Percentiles rank a stretch among this genome's conserved stretches.
phyloP scores from a whole-genome alignment of 2,329 filamentous ascomycete species.

The Juglanconis oblonga region DNA sequence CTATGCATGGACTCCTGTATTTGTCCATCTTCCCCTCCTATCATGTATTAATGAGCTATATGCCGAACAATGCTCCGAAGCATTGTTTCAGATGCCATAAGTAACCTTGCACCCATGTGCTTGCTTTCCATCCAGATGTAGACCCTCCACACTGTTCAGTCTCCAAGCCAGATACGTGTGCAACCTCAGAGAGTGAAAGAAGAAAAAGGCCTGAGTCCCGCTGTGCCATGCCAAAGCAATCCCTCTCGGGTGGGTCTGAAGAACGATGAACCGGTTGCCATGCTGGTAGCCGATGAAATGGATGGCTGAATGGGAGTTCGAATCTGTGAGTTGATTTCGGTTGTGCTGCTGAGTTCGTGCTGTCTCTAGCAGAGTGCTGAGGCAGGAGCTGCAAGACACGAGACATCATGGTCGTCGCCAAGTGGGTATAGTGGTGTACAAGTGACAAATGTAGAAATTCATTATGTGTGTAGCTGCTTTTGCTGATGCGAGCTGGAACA shows the following conservation, averaged over 20 bases:
- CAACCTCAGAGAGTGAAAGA: background rate
- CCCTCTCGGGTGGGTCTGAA: background rate
- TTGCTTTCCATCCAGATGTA: background rate
- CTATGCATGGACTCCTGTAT: background rate
- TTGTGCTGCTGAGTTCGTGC: background rate
- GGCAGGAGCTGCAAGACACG: background rate
- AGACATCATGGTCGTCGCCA: slow-evolving; percentile 3
- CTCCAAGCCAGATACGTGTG: background rate
- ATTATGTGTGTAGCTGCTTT: background rate
- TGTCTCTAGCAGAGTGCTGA: background rate
- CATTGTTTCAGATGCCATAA: background rate
- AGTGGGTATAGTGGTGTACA: slow-evolving; percentile 9
- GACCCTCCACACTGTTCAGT: background rate
- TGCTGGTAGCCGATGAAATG: slow-evolving; percentile 8
- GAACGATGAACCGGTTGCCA: background rate
- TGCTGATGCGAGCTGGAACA: background rate
- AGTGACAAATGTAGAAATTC: slow-evolving; percentile 9
- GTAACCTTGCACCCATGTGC: background rate
- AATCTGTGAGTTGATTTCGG: background rate
- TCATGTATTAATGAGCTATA: background rate
- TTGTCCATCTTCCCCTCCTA: background rate
- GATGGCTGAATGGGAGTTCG: background rate
- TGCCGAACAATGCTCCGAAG: background rate
- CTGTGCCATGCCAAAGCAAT: background rate
- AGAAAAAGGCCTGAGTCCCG: background rate